These are phyloP conservation scores for Nelumbo lutea DNA, from an alignment of 164 flowering plant genomes.

Conservation along the genomic window DNA sequence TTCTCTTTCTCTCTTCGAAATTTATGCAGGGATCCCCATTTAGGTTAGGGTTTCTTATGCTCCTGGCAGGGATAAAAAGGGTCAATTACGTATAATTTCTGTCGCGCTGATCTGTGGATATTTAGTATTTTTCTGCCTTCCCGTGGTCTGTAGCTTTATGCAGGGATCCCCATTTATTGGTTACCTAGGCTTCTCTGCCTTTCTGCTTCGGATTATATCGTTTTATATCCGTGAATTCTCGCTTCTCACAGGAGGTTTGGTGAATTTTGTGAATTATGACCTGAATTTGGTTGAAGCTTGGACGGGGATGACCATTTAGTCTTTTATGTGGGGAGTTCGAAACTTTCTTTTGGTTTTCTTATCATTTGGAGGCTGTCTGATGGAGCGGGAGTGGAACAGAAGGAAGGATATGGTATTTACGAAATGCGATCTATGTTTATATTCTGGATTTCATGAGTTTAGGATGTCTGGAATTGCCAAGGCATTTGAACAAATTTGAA, in stretches of 20 bases:
- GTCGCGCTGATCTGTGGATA: neutral
- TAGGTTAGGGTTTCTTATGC: neutral
- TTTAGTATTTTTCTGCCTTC: neutral
- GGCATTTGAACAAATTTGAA: neutral
- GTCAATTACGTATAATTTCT: neutral
- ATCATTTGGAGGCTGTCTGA: neutral
- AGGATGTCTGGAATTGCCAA: neutral
- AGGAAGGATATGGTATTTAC: neutral
- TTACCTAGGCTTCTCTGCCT: neutral
- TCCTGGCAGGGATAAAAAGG: slow-evolving; percentile 1
- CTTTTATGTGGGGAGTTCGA: neutral
- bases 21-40: neutral
- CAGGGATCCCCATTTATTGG: neutral
- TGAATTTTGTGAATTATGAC: neutral
- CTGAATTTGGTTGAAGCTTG: neutral
- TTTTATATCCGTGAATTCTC: neutral
- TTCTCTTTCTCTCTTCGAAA: neutral
- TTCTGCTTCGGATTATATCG: neutral
- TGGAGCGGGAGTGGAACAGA: neutral
- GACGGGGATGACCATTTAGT: neutral
- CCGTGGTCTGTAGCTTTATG: neutral
- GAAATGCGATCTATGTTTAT: neutral
- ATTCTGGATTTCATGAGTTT: neutral
- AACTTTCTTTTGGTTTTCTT: neutral
- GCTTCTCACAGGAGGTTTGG: neutral